Evolutionary conservation across 2,329 filamentous ascomycete genomes (phyloP).

Genomic region (Cladosporium sp.): DNA sequence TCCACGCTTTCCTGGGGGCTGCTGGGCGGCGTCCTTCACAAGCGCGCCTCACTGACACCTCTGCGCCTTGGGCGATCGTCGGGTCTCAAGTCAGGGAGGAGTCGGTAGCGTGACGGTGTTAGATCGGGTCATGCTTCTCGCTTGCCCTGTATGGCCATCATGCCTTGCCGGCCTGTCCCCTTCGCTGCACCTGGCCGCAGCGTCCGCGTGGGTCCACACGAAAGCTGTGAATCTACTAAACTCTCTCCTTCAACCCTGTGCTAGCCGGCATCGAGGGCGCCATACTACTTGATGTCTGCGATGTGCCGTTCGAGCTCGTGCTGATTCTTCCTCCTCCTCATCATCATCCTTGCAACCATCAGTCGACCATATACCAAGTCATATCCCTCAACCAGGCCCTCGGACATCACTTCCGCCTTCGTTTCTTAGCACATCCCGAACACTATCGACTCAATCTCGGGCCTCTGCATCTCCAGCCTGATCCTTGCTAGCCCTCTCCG

Average conservation of each 20-base stretch:
- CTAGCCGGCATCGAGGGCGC: neutral
- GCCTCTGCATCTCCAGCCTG: constrained; percentile 1
- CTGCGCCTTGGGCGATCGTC: constrained; percentile 15
- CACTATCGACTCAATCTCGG: constrained; percentile 4
- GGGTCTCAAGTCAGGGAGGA: constrained; percentile 6
- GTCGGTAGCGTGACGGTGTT: neutral
- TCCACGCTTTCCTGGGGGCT: constrained; percentile 13
- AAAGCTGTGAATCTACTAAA: neutral
- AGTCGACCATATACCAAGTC: neutral
- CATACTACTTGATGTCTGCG: constrained; percentile 10
- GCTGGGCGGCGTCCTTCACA: constrained; percentile 5
- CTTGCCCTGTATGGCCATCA: neutral
- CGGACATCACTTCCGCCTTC: constrained; percentile 2
- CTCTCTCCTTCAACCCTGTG: constrained; percentile 14
- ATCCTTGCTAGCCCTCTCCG: neutral
- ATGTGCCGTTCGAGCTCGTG: constrained; percentile 1
- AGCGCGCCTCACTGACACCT: neutral
- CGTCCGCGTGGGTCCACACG: constrained; percentile 5
- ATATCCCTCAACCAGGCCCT: neutral
- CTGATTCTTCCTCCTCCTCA: neutral
- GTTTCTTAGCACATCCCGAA: neutral
- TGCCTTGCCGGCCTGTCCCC: neutral
- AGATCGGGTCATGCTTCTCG: constrained; percentile 10
- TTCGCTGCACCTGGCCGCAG: constrained; percentile 12
- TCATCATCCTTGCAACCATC: neutral